phyloP scores from a whole-genome alignment of 1,139 yeast species.

The Ashbya aceris region DNA sequence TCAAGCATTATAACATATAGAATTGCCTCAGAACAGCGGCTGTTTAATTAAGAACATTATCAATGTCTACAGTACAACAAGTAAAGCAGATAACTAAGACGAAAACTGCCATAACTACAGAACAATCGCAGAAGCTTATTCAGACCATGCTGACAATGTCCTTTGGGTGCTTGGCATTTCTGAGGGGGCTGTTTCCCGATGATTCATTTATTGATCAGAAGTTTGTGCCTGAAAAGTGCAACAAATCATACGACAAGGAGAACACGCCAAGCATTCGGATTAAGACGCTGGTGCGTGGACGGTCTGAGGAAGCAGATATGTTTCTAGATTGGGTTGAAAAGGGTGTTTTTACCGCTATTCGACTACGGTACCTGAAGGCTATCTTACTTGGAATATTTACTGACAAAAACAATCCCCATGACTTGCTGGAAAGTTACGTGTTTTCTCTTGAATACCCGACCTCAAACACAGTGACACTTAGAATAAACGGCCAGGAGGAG shows the following conservation, averaged over 20 bases:
- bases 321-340: conserved; percentile 44
- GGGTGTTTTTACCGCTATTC: conserved; percentile 40
- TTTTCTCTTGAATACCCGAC: conserved; percentile 37
- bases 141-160: conserved; percentile 40
- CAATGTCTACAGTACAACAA: conserved; percentile 25
- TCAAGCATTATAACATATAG: neutral
- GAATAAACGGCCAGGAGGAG: conserved; percentile 20
- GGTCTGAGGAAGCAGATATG: conserved; percentile 36
- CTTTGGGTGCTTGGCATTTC: conserved; percentile 43
- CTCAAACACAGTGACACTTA: conserved; percentile 24
- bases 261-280: conserved; percentile 33
- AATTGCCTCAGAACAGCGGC: neutral
- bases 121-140: conserved; percentile 35
- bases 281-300: conserved; percentile 39
- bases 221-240: conserved; percentile 32
- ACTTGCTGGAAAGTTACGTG: conserved; percentile 40
- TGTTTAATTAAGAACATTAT: neutral
- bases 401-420: conserved; percentile 33
- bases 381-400: conserved; percentile 39
- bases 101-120: conserved; percentile 20
- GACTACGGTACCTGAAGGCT: conserved; percentile 35
- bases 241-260: conserved; percentile 21
- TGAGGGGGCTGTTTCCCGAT: conserved; percentile 44
- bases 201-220: conserved; percentile 37
- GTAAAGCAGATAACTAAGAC: conserved; percentile 14